Percentiles rank a stretch among this genome's conserved stretches.
Conservation (phyloP, 176 grass and related monocot genomes). For the Hsuehochloa calcarea region DNA sequence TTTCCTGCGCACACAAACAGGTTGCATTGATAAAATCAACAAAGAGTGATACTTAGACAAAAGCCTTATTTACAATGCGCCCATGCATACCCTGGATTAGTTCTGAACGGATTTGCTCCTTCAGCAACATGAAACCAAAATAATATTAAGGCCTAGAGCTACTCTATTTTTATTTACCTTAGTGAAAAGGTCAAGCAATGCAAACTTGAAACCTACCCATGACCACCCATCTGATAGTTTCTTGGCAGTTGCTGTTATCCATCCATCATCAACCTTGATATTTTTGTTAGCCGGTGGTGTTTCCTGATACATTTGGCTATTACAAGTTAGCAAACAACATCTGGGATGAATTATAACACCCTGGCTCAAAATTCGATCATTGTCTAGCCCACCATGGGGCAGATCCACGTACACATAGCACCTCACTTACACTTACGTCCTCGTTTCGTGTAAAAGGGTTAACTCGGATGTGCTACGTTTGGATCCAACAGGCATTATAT, state of each 20-base stretch:
- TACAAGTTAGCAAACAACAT: conserved; percentile 19
- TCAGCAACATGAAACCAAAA: conserved; percentile 68
- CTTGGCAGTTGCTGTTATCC: conserved; percentile 68
- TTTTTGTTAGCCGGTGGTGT: conserved; percentile 71
- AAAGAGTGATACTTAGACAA: too few relatives aligned
- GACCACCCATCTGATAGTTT: conserved; percentile 79
- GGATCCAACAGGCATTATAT: too few relatives aligned
- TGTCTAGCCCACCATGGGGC: too few relatives aligned
- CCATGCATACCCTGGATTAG: conserved; percentile 79
- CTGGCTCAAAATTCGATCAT: too few relatives aligned
- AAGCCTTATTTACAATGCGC: too few relatives aligned
- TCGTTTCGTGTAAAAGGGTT: too few relatives aligned
- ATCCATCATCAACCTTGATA: conserved; percentile 51
- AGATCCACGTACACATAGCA: too few relatives aligned
- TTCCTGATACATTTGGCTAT: conserved; percentile 57
- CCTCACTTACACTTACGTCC: too few relatives aligned
- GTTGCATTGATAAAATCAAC: too few relatives aligned
- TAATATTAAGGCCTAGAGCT: conserved; percentile 16
- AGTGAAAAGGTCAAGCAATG: not conserved
- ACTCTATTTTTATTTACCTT: not conserved
- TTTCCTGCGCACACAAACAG: too few relatives aligned
- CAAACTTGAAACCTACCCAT: conserved; percentile 60
- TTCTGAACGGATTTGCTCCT: conserved; percentile 63
- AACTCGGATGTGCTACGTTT: too few relatives aligned
- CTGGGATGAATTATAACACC: too few relatives aligned